These are phyloP conservation scores for Rhizopogon salebrosus DNA, from an alignment of 768 basidiomycete species.

Conservation along the genomic window DNA sequence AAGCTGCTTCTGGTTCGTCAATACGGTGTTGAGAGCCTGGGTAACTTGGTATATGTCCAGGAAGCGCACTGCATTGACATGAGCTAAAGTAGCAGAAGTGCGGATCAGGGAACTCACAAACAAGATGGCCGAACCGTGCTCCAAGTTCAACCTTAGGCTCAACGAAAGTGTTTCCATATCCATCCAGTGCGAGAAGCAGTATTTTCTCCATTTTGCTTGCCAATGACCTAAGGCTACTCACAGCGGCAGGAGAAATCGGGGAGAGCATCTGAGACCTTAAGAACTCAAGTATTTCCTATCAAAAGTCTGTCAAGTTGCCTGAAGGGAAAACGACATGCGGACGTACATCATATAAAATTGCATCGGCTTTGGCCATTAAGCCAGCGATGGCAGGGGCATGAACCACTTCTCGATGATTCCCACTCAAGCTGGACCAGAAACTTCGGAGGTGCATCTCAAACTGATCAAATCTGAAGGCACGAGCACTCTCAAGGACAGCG, in stretches of 20 bases:
- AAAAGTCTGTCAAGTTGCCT: constrained; percentile 13
- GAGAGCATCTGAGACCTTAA: constrained; percentile 82
- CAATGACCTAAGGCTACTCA: constrained; percentile 71
- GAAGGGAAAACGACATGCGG: background rate
- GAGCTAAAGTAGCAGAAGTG: constrained; percentile 1
- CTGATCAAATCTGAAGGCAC: constrained; percentile 79
- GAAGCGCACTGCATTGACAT: constrained; percentile 62
- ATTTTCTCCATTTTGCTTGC: constrained; percentile 93
- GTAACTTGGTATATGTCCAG: constrained; percentile 91
- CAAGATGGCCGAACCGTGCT: constrained; percentile 85
- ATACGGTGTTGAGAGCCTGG: constrained; percentile 81
- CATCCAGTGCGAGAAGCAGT: constrained; percentile 71
- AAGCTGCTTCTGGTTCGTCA: constrained; percentile 82
- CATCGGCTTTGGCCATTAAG: constrained; percentile 86
- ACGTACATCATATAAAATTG: constrained; percentile 86
- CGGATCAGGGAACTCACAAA: constrained; percentile 50
- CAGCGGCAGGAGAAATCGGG: constrained; percentile 59
- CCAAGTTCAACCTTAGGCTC: constrained; percentile 90
- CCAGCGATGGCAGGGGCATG: constrained; percentile 87
- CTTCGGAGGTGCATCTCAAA: constrained; percentile 83
- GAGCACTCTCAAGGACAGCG: constrained; percentile 69
- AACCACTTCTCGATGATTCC: constrained; percentile 79
- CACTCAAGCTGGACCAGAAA: constrained; percentile 76
- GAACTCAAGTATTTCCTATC: constrained; percentile 81
- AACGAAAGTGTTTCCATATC: constrained; percentile 84